phyloP scores from a whole-genome alignment of 1,284 basidiomycete species.

The Apiotrichum porosum region DNA sequence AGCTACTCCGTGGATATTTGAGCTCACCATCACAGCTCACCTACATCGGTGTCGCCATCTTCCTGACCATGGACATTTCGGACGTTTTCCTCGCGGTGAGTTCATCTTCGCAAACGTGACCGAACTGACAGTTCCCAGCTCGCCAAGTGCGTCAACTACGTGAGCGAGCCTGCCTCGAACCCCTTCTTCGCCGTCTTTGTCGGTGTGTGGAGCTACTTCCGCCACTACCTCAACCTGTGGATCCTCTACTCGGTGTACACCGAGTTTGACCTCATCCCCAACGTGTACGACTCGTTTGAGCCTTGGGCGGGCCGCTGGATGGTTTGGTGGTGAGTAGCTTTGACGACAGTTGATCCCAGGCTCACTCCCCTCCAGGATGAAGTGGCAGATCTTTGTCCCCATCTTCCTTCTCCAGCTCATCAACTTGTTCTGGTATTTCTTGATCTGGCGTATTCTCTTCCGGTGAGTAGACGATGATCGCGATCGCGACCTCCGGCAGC shows the following conservation, averaged over 20 bases:
- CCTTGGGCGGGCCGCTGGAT: conserved; percentile 67
- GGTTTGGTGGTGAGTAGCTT: conserved; percentile 54
- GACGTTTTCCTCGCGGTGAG: conserved; percentile 81
- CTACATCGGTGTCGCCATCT: conserved; percentile 85
- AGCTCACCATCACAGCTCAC: too few relatives aligned
- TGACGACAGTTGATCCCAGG: not conserved
- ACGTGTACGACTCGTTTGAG: conserved; percentile 53
- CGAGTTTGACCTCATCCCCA: conserved; percentile 77
- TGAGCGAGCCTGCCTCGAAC: conserved; percentile 64
- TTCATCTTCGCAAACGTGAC: conserved; percentile 6
- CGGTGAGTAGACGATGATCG: conserved; percentile 54
- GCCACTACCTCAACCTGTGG: conserved; percentile 83
- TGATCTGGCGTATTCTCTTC: conserved; percentile 66
- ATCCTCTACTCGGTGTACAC: conserved; percentile 85
- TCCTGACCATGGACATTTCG: conserved; percentile 94
- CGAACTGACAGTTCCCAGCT: conserved; percentile 52
- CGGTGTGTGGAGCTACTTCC: conserved; percentile 84
- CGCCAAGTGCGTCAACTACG: conserved; percentile 82
- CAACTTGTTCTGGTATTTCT: conserved; percentile 86
- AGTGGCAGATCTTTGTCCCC: conserved; percentile 71
- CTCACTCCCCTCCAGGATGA: conserved; percentile 54
- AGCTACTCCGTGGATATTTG: conserved; percentile 14
- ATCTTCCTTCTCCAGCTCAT: conserved; percentile 70
- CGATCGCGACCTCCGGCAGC: too few relatives aligned
- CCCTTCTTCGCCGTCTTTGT: conserved; percentile 67